Conservation (phyloP, 108 stramenopile species). For the Licmophora abbreviata region DNA sequence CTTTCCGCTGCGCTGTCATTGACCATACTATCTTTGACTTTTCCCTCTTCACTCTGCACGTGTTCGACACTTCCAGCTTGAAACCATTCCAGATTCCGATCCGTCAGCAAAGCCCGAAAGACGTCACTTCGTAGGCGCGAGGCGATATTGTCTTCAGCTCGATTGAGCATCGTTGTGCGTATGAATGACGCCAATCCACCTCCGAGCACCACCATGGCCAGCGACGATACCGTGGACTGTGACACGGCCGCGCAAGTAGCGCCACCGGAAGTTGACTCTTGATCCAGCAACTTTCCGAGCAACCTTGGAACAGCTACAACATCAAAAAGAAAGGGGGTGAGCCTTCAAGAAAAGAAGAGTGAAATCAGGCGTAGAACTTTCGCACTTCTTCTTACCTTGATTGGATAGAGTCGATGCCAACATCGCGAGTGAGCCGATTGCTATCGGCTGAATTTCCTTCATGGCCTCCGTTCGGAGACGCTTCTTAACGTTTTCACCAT, state of each 20-base stretch:
- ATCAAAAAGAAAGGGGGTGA: background rate
- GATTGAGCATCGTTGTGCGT: constrained; percentile 61
- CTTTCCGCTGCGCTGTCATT: constrained; percentile 6
- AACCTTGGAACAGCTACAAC: constrained; percentile 43
- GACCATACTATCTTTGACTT: background rate
- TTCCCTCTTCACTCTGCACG: background rate
- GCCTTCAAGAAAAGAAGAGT: background rate
- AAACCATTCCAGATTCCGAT: constrained; percentile 75
- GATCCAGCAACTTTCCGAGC: constrained; percentile 67
- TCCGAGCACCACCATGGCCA: constrained; percentile 45
- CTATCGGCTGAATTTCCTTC: constrained; percentile 40
- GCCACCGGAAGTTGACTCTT: constrained; percentile 19
- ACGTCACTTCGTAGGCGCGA: constrained; percentile 49
- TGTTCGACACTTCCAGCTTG: constrained; percentile 19
- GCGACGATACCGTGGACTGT: background rate
- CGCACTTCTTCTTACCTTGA: constrained; percentile 34
- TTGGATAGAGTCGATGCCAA: constrained; percentile 61
- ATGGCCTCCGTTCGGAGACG: constrained; percentile 34
- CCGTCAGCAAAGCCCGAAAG: constrained; percentile 39
- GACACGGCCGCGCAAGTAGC: constrained; percentile 4
- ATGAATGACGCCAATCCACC: constrained; percentile 78
- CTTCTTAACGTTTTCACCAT: constrained; percentile 25
- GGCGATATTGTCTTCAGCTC: constrained; percentile 63
- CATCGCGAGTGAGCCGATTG: constrained; percentile 66
- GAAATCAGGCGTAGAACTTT: background rate